These are phyloP conservation scores for Sarcomyxa edulis DNA, from an alignment of 768 basidiomycete genomes.

Conservation along the genomic window DNA sequence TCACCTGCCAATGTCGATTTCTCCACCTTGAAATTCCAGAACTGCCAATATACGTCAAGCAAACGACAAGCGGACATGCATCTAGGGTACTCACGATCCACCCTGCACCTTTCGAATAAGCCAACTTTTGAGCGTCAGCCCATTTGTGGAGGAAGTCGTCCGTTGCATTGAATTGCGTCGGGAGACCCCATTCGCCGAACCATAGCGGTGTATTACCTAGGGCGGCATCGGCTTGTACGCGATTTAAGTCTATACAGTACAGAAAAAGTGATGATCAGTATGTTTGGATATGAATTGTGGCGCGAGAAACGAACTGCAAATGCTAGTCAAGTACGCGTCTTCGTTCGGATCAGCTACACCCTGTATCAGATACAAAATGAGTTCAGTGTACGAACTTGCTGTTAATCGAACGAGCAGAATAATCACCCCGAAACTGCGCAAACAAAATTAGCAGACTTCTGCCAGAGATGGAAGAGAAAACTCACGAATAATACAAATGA, in stretches of 20 bases:
- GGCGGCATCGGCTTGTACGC: slow-evolving; percentile 42
- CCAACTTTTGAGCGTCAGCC: slow-evolving; percentile 61
- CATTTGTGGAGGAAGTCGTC: slow-evolving; percentile 47
- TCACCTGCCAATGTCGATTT: slow-evolving; percentile 43
- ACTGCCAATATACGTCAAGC: slow-evolving; percentile 23
- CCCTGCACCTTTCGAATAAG: slow-evolving; percentile 45
- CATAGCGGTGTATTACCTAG: slow-evolving; percentile 41
- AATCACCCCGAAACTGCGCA: slow-evolving; percentile 53
- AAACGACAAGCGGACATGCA: background rate
- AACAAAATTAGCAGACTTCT: slow-evolving; percentile 1
- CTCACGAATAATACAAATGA: slow-evolving; percentile 73
- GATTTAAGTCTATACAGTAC: slow-evolving; percentile 45
- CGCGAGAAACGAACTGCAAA: slow-evolving; percentile 55
- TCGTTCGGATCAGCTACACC: slow-evolving; percentile 66
- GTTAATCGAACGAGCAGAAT: background rate
- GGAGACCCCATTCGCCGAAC: slow-evolving; percentile 57
- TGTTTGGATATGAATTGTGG: background rate
- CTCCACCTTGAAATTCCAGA: slow-evolving; percentile 77
- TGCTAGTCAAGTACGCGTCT: slow-evolving; percentile 56
- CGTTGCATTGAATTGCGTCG: slow-evolving; percentile 51
- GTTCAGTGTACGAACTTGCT: slow-evolving; percentile 5
- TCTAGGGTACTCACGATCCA: slow-evolving; percentile 43
- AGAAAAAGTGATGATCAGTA: background rate
- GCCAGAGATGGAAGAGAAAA: no score
- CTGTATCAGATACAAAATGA: slow-evolving; percentile 25